Evolutionary conservation across 2,329 filamentous ascomycete genomes (phyloP).

Genomic region (Lizonia empirigonia): DNA sequence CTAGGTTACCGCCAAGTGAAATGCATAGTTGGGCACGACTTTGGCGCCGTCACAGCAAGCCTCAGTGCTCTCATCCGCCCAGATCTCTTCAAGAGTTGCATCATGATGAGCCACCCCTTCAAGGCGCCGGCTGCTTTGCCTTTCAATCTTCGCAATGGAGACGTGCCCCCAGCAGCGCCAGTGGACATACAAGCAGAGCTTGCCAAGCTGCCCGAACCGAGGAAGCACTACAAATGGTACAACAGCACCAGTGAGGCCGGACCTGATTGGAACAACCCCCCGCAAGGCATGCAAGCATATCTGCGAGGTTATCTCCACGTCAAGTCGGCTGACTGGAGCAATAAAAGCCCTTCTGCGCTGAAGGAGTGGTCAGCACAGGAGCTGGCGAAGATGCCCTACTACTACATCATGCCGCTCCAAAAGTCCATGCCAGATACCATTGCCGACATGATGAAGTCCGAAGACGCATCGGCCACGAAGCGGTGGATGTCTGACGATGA

Average conservation of each 20-base stretch:
- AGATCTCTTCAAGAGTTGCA: constrained; percentile 66
- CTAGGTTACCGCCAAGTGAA: constrained; percentile 64
- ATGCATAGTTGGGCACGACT: constrained; percentile 70
- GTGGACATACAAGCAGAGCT: constrained; percentile 63
- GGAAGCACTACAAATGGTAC: constrained; percentile 74
- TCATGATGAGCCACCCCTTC: constrained; percentile 70
- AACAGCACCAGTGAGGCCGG: constrained; percentile 59
- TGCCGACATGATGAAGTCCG: constrained; percentile 58
- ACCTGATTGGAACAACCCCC: constrained; percentile 54
- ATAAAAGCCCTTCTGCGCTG: constrained; percentile 61
- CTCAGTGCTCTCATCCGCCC: constrained; percentile 66
- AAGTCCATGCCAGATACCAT: constrained; percentile 66
- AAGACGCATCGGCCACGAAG: constrained; percentile 55
- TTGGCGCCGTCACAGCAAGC: constrained; percentile 65
- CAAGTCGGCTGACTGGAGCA: constrained; percentile 66
- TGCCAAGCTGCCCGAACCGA: constrained; percentile 59
- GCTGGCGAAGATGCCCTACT: constrained; percentile 65
- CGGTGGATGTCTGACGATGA: constrained; percentile 65
- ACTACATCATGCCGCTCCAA: constrained; percentile 69
- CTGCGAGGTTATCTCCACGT: constrained; percentile 71
- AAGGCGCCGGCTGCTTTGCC: constrained; percentile 58
- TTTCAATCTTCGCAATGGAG: constrained; percentile 52
- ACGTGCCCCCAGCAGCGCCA: constrained; percentile 22
- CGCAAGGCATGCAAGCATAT: constrained; percentile 63
- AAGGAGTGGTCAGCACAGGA: constrained; percentile 62